These are phyloP conservation scores for Fraxinus nigra DNA, from an alignment of 305 asterid genomes.

Conservation along the genomic window DNA sequence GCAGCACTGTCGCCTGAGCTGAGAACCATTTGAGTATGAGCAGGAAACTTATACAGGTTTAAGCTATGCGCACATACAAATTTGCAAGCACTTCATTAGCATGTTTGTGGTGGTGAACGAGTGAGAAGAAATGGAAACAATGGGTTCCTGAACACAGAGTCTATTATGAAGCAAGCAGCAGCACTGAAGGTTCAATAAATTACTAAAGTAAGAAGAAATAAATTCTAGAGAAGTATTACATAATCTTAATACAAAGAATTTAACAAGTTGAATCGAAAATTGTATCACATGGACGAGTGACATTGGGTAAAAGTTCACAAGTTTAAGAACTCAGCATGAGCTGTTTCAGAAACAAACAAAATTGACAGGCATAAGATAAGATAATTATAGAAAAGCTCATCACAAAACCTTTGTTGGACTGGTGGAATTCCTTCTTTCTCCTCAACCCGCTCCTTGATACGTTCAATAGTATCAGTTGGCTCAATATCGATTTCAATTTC, in stretches of 20 bases:
- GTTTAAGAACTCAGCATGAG: not conserved
- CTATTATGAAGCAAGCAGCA: not conserved
- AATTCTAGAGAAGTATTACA: not conserved
- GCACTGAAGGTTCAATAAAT: not conserved
- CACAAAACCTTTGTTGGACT: slow-evolving; percentile 65
- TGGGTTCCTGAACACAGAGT: not conserved
- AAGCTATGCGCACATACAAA: not conserved
- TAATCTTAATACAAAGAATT: not conserved
- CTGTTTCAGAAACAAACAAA: not conserved
- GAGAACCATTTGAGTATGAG: not conserved
- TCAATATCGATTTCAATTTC: slow-evolving; percentile 82
- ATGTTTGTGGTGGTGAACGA: not conserved
- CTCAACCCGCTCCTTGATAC: slow-evolving; percentile 80
- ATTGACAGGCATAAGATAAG: not conserved
- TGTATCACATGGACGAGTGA: not conserved
- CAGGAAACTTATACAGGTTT: not conserved
- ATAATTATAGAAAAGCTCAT: not conserved
- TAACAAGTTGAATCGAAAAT: not conserved
- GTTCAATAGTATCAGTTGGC: slow-evolving; percentile 75
- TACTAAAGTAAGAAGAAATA: not conserved
- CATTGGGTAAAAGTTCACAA: not conserved
- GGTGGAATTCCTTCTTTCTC: slow-evolving; percentile 93
- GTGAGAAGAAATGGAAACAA: not conserved
- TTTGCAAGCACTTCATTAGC: not conserved
- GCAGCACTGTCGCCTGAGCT: not conserved